Evolutionary conservation across 441 rosid genomes (phyloP), one percentile per base, ranked within the genome.

Genomic region (Jatropha podagrica): DNA sequence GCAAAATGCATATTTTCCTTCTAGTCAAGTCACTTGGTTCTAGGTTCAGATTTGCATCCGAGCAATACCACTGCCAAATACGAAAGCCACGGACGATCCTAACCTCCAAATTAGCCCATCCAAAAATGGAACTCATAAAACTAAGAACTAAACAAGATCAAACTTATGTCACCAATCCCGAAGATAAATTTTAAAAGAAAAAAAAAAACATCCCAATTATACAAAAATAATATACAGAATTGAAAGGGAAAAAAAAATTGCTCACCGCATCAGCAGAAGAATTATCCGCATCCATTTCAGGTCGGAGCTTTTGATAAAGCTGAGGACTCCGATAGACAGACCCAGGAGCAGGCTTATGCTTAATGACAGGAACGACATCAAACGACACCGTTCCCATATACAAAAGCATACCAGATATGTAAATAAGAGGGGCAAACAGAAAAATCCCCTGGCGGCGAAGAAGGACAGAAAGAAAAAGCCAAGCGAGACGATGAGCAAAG

Each of bases 391-490:
- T 83, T 65, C 97, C 97, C 97, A 96, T 91, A 82, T 90, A 92
- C 52, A 96, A 90, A 17, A 92, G 84, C 99, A 94, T 96, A 61
- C 96, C 94, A 15, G 98, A 89, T 68, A 96, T 92, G 80, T 92
- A 94, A 59, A 96, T 83, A 17, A 94, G 86, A 10, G 98, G 97
- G 38, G 94, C 95, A 85, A 96, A 92, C 26, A 94, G 85, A 83
- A 96, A 91, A 74, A 94, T 77, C 55, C 97, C 97, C 78, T 94
- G 99, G 4, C 97, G 90, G 49, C 99, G 95, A 27, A 96, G 97
- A 66, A 96, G 97, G 69, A 88, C 86, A 4, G 98, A 96, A 73
- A 96, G 83, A 15, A 96, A 75, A 68, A 92, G 83, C 96, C 96
- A 92, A 11, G 96, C 90, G 17, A 94, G 86, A 42, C 96, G 92